Conservation (phyloP, 306 rosid species). For the Aeschynomene evenia region DNA sequence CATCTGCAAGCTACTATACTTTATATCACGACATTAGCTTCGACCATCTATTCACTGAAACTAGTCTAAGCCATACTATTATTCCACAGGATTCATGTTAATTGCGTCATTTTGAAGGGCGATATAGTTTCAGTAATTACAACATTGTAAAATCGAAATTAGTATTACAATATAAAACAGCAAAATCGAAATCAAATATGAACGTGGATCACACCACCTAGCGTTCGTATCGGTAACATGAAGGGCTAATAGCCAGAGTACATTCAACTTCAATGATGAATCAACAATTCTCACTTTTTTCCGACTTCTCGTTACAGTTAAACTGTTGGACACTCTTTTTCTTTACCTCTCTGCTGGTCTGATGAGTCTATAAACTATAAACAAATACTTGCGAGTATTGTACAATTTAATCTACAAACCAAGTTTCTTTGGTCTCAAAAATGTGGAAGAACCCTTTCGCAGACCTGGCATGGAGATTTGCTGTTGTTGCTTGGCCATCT, state of each 20-base stretch:
- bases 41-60: not conserved
- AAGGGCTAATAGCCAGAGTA: not conserved
- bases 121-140: not conserved
- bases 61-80: not conserved
- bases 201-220: not conserved
- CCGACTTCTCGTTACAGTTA: not conserved
- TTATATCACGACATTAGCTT: too few relatives aligned
- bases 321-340: not conserved
- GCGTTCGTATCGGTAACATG: not conserved
- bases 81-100: too few relatives aligned
- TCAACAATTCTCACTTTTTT: not conserved
- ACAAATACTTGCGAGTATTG: not conserved
- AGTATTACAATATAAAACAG: not conserved
- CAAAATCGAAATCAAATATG: not conserved
- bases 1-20: not conserved
- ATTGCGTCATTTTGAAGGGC: not conserved
- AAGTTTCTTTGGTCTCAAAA: constrained; percentile 75
- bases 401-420: constrained; percentile 55
- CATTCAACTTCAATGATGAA: not conserved
- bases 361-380: not conserved
- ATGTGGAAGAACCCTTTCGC: constrained; percentile 75
- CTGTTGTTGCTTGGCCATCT: constrained; percentile 70
- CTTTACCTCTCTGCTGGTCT: not conserved
- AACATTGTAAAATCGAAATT: not conserved
- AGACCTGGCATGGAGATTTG: constrained; percentile 75